Conservation (phyloP, 768 basidiomycete genomes). For the Russula sp. region DNA sequence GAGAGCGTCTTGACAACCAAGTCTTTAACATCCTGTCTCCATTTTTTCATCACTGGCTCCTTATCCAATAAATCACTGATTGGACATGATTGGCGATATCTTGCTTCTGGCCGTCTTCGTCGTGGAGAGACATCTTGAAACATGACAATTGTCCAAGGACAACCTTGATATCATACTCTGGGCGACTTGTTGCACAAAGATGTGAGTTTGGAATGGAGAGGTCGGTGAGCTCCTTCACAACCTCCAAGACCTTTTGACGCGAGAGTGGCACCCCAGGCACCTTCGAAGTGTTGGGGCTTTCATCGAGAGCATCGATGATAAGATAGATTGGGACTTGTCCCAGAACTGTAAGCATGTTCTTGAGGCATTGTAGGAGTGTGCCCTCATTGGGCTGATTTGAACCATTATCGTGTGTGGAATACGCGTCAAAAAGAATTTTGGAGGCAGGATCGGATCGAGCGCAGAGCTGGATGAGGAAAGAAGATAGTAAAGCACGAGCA, state of each 20-base stretch:
- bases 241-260: neutral
- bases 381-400: too few relatives aligned
- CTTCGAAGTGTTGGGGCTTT: too few relatives aligned
- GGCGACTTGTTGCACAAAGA: neutral
- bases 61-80: constrained; percentile 28
- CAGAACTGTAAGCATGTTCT: too few relatives aligned
- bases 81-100: neutral
- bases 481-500: too few relatives aligned
- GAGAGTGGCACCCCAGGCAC: too few relatives aligned
- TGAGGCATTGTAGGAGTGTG: too few relatives aligned
- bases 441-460: too few relatives aligned
- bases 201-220: neutral
- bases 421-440: too few relatives aligned
- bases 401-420: too few relatives aligned
- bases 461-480: too few relatives aligned
- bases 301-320: too few relatives aligned
- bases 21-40: neutral
- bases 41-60: constrained; percentile 5
- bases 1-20: neutral
- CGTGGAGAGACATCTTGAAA: neutral
- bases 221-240: neutral
- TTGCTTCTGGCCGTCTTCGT: neutral
- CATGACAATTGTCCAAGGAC: neutral
- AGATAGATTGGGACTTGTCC: too few relatives aligned
- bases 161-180: neutral